Evolutionary conservation across 257 asterid genomes (phyloP).

Genomic region (Verbena officinalis): DNA sequence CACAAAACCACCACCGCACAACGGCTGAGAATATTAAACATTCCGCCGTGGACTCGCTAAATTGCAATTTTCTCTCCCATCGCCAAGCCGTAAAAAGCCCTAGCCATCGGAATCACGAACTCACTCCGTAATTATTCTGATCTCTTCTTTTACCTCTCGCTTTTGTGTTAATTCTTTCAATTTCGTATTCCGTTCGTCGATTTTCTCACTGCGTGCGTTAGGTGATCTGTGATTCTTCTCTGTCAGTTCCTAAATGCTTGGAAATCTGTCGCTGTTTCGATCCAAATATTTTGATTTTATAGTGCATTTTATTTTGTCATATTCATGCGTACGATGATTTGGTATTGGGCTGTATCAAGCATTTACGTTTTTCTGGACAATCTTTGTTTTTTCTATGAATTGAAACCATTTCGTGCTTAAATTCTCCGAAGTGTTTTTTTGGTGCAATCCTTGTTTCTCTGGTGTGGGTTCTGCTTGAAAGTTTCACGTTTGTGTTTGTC

Average conservation of each 20-base stretch:
- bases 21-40: conserved; percentile 28
- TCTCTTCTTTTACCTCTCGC: conserved; percentile 20
- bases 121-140: conserved; percentile 28
- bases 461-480: conserved; percentile 15
- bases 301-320: not conserved
- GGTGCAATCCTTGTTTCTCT: not conserved
- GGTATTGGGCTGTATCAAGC: no score
- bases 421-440: not conserved
- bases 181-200: conserved; percentile 12
- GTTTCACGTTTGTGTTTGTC: conserved; percentile 5
- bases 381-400: not conserved
- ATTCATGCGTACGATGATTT: conserved; percentile 5
- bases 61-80: not conserved
- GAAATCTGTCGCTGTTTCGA: conserved; percentile 17
- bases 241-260: conserved; percentile 12
- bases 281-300: not conserved
- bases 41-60: conserved; percentile 34
- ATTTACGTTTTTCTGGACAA: conserved; percentile 1
- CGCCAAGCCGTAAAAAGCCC: conserved; percentile 27
- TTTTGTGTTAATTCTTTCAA: conserved; percentile 5
- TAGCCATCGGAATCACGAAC: conserved; percentile 23
- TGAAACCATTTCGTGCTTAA: conserved; percentile 10
- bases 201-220: conserved; percentile 3
- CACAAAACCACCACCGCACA: conserved; percentile 39
- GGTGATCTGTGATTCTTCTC: not conserved